Base-by-base conservation (phyloP, 805 yeast genomes). In the Candida loeiensis region DNA sequence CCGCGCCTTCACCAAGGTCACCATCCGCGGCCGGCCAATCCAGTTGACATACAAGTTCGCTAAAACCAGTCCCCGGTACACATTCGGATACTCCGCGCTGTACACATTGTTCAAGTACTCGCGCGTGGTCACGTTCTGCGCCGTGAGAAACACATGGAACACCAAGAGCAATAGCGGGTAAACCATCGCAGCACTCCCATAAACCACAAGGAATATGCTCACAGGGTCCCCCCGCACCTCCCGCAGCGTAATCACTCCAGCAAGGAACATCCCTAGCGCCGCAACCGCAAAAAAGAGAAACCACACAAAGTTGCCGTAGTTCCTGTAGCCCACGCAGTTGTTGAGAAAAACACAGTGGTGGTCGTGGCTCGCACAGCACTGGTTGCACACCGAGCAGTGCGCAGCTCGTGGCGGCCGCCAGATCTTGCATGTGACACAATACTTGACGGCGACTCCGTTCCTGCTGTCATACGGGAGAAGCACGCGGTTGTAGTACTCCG, bases 351-450 rank as follows among this genome's bases (percentile, higher is more conserved):
- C 49, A 53, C 90, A 83, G 56, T 83, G 90, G 55, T 83, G 91
- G 50, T 87, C 96, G 50, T 77, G 82, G 35, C 74, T 50, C 8
- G 75, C 57, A 14, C 85, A 66, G 53, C 95, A 87, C 6, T 68
- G 66, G 45, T 77, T 77, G 60, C 95, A 86, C 2, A 68, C 66
- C 1, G 80, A 69, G 53, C 95, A 86, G 58, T 86, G 95, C 45
- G 67, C 60, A 14, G 66, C 63, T 39, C 95, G 61, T 1, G 89
- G 86, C 7, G 88, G 82, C 47, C 91, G 61, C 91, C 95, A 85
- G 12, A 68, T 58, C 40, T 66, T 71, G 45, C 74, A 69, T 4
- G 73, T 69, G 22, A 63, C 35, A 50, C 90, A 82, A 55, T 81
- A 82, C 49, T 76, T 76, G 17, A 77, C 64, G 3, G 61, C 51